Base-by-base conservation (phyloP, 2,329 filamentous ascomycete genomes). In the Verticillium zaregamsianum region DNA sequence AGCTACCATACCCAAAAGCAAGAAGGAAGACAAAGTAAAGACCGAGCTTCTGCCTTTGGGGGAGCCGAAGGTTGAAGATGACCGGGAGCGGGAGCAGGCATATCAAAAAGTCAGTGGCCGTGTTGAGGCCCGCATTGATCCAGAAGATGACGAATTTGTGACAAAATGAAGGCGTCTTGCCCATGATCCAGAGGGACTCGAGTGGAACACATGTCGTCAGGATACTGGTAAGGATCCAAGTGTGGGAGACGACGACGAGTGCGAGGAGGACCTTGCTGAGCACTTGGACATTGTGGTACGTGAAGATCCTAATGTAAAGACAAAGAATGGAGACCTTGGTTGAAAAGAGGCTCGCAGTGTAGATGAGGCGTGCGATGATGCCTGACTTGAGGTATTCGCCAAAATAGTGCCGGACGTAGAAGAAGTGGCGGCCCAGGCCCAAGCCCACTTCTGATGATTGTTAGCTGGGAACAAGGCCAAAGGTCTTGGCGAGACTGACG, bases 11-110 rank as follows among this genome's bases (percentile, higher is more conserved):
- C 1, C 80, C 77, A 68, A 71, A 77, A 73, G 66, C 77, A 35
- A 78, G 74, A 49, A 78, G 76, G 54, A 78, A 75, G 54, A 79
- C 76, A 5, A 80, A 67, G 31, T 63, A 60, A 2, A 69, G 40
- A 0, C 73, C 77, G 23, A 76, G 60, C 66, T 80, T 81, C 65
- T 82, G 79, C 9, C 72, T 66, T 15, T 59, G 67, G 1, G 78
- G 73, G 45, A 82, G 74, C n/a, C 74, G 71, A 11, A 82, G 69
- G 12, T 77, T 74, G 68, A 75, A 72, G 6, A 81, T 75, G 25
- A 82, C 72, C 28, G 80, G 71, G 3, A 77, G 68, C 0, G 80
- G 80, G 33, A 82, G 65, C 1, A 68, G 37, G 20, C 68, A 69
- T 57, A 71, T 68, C 17, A 68, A n/a, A 25, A 71, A 65, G 49